Conservation (phyloP, 305 asterid genomes). For the Fraxinus xanthoxyloides region DNA sequence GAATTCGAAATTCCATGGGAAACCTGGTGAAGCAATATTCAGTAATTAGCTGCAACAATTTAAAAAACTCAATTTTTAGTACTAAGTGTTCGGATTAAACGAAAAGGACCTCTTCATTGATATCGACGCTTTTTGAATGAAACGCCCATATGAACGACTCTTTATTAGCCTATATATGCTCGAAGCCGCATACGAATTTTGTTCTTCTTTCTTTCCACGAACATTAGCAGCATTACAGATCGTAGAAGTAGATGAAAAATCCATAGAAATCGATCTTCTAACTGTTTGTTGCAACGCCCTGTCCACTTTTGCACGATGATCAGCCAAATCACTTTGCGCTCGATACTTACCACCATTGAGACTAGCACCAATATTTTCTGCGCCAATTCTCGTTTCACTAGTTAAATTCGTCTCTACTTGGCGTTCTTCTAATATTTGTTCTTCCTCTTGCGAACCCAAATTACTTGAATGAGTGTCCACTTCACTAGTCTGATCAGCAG, state of each 20-base stretch:
- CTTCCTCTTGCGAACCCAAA: slow-evolving; percentile 7
- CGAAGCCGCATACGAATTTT: slow-evolving; percentile 10
- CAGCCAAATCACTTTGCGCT: slow-evolving; percentile 44
- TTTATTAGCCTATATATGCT: slow-evolving; percentile 35
- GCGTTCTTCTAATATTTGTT: neutral
- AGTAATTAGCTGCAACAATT: neutral
- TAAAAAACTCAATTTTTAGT: neutral
- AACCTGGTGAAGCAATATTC: neutral
- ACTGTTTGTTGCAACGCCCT: slow-evolving; percentile 24
- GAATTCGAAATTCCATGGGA: neutral
- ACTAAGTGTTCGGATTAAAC: slow-evolving; percentile 30
- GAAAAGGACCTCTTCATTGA: slow-evolving; percentile 63
- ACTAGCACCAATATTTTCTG: slow-evolving; percentile 6
- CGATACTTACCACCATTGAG: slow-evolving; percentile 18
- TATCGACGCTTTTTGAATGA: slow-evolving; percentile 43
- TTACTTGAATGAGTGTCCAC: neutral
- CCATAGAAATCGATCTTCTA: slow-evolving; percentile 66
- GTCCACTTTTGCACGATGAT: slow-evolving; percentile 26
- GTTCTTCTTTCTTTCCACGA: slow-evolving; percentile 24
- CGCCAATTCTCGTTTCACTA: neutral
- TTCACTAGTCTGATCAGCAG: neutral
- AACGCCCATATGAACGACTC: slow-evolving; percentile 43
- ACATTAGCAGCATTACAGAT: slow-evolving; percentile 15
- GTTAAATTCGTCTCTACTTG: slow-evolving; percentile 1
- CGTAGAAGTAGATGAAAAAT: slow-evolving; percentile 35